phyloP scores from a whole-genome alignment of 352 stramenopile species.

The Globisporangium nodosum region DNA sequence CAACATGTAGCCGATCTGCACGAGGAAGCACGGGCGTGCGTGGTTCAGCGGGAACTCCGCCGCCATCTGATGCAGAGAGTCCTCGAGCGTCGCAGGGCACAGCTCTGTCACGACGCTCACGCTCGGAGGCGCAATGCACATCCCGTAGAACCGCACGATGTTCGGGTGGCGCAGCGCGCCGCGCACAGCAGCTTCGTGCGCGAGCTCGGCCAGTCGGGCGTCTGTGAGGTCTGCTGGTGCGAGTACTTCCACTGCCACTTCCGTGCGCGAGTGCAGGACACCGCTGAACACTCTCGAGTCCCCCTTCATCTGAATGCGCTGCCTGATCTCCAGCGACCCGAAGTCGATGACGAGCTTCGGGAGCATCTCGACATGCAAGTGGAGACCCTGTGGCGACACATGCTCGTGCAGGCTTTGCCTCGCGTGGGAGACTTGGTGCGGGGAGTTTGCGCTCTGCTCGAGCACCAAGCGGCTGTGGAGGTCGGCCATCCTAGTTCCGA shows the following conservation, averaged over 20 bases:
- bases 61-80: constrained; percentile 19
- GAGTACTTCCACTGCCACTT: constrained; percentile 56
- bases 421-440: constrained; percentile 15
- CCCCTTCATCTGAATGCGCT: constrained; percentile 33
- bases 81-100: constrained; percentile 44
- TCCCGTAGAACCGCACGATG: constrained; percentile 54
- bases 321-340: constrained; percentile 39
- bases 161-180: constrained; percentile 48
- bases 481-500: constrained; percentile 12
- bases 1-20: constrained; percentile 53
- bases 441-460: neutral
- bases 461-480: neutral
- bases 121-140: constrained; percentile 55
- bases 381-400: constrained; percentile 36
- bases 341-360: constrained; percentile 65
- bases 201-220: constrained; percentile 40
- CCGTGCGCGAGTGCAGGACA: constrained; percentile 22
- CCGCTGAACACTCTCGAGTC: constrained; percentile 45
- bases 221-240: constrained; percentile 42
- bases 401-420: constrained; percentile 20
- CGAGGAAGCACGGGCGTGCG: constrained; percentile 26
- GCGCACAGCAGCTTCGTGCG: constrained; percentile 53
- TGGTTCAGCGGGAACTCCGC: constrained; percentile 11
- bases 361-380: constrained; percentile 59
- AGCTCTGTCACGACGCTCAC: constrained; percentile 60